A percentile compares a stretch with the other conserved stretches of the same genome.
These are phyloP conservation scores for Chlamydomonas sp. DNA, from an alignment of 139 green algal species.

Conservation along the genomic window DNA sequence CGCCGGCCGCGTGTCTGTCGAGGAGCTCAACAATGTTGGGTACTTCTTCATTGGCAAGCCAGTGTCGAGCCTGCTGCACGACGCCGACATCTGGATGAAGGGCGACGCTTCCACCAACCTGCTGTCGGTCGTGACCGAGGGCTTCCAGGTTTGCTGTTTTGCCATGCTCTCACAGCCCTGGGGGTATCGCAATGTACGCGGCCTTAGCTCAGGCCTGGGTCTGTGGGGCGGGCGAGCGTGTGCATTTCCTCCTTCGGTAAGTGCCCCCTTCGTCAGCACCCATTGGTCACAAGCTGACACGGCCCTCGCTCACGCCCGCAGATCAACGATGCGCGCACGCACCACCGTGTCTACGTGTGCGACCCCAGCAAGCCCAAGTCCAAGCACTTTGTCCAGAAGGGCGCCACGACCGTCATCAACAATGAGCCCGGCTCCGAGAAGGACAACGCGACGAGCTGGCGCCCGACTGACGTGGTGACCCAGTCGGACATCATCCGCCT, in stretches of 20 bases:
- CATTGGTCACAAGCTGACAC: neutral
- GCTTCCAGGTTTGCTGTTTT: conserved; percentile 20
- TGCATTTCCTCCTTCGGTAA: neutral
- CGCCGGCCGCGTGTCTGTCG: neutral
- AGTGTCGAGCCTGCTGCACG: neutral
- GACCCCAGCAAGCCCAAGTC: conserved; percentile 11
- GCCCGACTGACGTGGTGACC: conserved; percentile 10
- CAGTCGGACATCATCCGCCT: conserved; percentile 3
- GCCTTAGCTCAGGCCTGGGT: neutral
- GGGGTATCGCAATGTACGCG: neutral
- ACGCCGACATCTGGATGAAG: conserved; percentile 26
- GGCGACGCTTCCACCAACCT: conserved; percentile 27
- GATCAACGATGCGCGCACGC: too few relatives aligned
- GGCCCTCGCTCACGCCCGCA: too few relatives aligned
- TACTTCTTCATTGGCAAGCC: conserved; percentile 7
- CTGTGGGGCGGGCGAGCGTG: neutral
- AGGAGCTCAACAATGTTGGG: conserved; percentile 7
- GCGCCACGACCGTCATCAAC: neutral
- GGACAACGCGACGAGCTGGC: conserved; percentile 16
- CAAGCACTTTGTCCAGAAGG: neutral
- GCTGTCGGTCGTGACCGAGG: conserved; percentile 28
- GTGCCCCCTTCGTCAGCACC: neutral
- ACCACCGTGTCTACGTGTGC: conserved; percentile 39
- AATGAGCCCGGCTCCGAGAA: conserved; percentile 26
- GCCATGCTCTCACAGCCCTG: neutral